Evolutionary conservation across 257 asterid genomes (phyloP), one percentile per base, ranked within the genome.

Genomic region (Buddleja alternifolia): DNA sequence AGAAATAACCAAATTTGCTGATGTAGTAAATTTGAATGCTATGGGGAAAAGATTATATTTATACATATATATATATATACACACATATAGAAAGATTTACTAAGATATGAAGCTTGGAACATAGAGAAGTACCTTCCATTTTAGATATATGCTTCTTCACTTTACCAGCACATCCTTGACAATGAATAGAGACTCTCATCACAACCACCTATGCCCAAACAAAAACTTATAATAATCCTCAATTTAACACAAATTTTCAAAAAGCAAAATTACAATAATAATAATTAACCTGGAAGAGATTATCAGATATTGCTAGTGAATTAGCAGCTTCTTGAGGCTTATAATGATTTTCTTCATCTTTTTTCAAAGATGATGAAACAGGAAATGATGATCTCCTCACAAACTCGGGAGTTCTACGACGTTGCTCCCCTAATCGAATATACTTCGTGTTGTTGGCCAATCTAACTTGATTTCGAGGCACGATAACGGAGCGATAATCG

Each of bases 111-210:
- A 29, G 34, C 34, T 29, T 29, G 34, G 5, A 1, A 29, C 34
- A 1, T 29, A 29, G 5, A 29, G 5, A 29, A 5, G 16, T 74
- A 90, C 97, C 97, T 84, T 88, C 96, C 96, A 90, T 90, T 78
- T 80, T 88, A 67, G 97, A 86, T 11, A 88, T 64, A 81, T 90
- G 95, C 67, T 83, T 90, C 84, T 81, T 84, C 11, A 90, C 79
- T 84, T 88, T 88, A 58, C 88, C 86, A 70, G 97, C 97, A 71
- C 97, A 90, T 17, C 92, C 97, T 85, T 88, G 85, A 65, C 97
- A 90, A 71, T 90, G 97, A 69, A 90, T 82, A 14, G 96, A 86
- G n/a, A 90, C 95, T 72, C 88, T 90, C 96, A 90, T 80, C 47
- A 86, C 97, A 74, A 86, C 96, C 67, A 90, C 93, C 97, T 88